These are phyloP conservation scores for Gracilaria domingensis DNA, from an alignment of 23 red algal genomes.

Conservation along the genomic window DNA sequence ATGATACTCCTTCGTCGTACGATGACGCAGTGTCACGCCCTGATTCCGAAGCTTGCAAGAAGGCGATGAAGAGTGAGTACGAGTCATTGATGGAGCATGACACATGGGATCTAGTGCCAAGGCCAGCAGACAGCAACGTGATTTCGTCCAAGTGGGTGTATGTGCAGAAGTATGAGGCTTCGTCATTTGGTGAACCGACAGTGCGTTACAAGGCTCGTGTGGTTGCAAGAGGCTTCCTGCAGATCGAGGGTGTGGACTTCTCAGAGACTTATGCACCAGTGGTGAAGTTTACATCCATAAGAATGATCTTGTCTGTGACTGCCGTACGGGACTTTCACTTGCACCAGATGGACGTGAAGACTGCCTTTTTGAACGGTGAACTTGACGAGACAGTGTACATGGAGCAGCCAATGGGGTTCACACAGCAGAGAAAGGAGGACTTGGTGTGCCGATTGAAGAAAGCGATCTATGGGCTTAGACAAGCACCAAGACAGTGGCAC, in stretches of 20 bases:
- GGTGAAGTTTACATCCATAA: conserved; percentile 43
- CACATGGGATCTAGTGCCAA: conserved; percentile 28
- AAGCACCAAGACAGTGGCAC: conserved; percentile 14
- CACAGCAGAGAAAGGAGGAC: neutral
- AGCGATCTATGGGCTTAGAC: conserved; percentile 1
- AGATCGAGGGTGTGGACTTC: conserved; percentile 32
- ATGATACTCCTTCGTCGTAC: conserved; percentile 12
- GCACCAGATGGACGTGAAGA: conserved; percentile 31
- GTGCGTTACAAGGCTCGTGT: conserved; percentile 41
- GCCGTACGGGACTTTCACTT: neutral
- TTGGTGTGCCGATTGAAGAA: conserved; percentile 43
- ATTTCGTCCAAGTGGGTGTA: conserved; percentile 27
- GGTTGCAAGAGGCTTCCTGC: conserved; percentile 25
- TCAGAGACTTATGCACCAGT: conserved; percentile 30
- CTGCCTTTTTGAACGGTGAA: conserved; percentile 41
- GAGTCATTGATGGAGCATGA: conserved; percentile 55
- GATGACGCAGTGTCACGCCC: neutral
- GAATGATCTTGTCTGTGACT: neutral
- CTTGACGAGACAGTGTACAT: conserved; percentile 52
- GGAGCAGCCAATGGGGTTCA: conserved; percentile 26
- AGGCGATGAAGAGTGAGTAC: conserved; percentile 8
- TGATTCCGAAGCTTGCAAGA: conserved; percentile 14
- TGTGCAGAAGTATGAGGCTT: conserved; percentile 32
- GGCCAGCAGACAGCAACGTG: neutral
- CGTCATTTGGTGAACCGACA: neutral